Evolutionary conservation across 768 basidiomycete genomes (phyloP), one percentile per base, ranked within the genome.

Genomic region (Russula ochroleuca): DNA sequence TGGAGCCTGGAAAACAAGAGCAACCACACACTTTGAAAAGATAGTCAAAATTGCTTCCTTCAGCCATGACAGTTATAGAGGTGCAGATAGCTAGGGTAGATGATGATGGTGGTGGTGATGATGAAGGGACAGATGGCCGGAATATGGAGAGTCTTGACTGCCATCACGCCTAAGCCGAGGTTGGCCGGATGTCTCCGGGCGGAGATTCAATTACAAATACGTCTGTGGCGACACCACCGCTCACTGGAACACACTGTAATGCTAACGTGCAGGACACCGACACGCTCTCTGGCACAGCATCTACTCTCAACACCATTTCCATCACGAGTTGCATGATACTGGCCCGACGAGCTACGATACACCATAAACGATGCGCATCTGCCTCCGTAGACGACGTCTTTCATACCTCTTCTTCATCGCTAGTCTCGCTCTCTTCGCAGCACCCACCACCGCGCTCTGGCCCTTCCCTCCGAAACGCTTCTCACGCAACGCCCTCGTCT

Each of bases 41-140:
- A 81, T 90, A 98, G 75, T 98, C 96, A 79, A 97, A 98, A 83
- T 94, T 94, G 80, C 87, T 91, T 70, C 86, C 88, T 82, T 96
- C 94, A 62, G 92, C 76, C 94, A 97, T 97, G 69, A n/a, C n/a
- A 66, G 47, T 28, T 59, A 65, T 48, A 41, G 55, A 19, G 64
- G 28, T 21, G 59, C 54, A 53, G 38, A 9, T 9, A 23, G 43
- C 43, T 47, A 65, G 68, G 69, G 68, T 67, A 55, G 65, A 67
- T 63, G 68, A 67, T 71, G 72, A 7, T 35, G 51, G 15, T 35
- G 51, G 11, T 9, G 15, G 35, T 21, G 19, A 35, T 10, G 28
- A 31, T 9, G 5, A 33, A 19, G 50, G 19, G 28, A 19, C 19
- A 21, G 66, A 43, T 9, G 43, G 41, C 19, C 23, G 9, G 11